These are phyloP conservation scores for Alternaria infectoria DNA, from an alignment of 2,329 filamentous ascomycete species.

Conservation along the genomic window DNA sequence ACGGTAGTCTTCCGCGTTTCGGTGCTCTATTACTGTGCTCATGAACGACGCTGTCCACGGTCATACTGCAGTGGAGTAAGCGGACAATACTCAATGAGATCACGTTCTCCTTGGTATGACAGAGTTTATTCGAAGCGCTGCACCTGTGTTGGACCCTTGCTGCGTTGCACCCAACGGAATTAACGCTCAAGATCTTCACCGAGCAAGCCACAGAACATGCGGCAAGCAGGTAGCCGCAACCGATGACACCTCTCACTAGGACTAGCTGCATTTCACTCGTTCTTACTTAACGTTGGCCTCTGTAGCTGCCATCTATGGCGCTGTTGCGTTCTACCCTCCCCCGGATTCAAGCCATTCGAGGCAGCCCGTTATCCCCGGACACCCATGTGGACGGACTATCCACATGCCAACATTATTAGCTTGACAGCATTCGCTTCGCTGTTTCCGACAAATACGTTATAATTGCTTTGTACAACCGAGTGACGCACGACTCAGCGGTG, in stretches of 20 bases:
- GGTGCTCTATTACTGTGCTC: neutral
- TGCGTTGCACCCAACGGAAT: neutral
- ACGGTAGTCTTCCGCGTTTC: neutral
- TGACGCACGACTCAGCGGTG: neutral
- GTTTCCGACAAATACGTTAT: neutral
- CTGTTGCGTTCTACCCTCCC: neutral
- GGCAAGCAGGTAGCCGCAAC: neutral
- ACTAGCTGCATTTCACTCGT: neutral
- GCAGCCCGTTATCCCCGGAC: neutral
- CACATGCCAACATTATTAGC: neutral
- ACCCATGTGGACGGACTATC: neutral
- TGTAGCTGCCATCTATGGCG: neutral
- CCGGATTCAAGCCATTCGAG: neutral
- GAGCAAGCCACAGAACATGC: neutral
- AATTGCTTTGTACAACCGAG: neutral
- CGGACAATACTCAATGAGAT: neutral
- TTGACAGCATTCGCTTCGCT: neutral
- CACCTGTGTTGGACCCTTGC: neutral
- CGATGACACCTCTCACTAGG: neutral
- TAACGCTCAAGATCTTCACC: neutral
- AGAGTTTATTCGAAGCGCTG: neutral
- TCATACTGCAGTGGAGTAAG: neutral
- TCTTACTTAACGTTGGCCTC: neutral
- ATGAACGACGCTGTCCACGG: neutral
- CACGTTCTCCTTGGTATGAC: too few species aligned